Evolutionary conservation across 2,329 filamentous ascomycete species (phyloP).

Genomic region (Fusarium scirpi): DNA sequence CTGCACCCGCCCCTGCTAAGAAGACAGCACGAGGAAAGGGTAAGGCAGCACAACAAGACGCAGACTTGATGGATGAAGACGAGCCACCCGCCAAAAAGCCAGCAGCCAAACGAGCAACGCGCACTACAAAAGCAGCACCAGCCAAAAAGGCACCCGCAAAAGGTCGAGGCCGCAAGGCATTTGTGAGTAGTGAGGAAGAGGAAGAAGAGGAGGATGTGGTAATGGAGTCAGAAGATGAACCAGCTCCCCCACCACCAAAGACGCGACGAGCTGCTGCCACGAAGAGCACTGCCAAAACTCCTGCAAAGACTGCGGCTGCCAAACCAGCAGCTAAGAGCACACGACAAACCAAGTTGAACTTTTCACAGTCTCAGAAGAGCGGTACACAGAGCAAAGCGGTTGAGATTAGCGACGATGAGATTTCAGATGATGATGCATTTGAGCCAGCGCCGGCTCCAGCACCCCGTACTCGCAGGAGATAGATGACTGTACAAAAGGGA

Average conservation of each 20-base stretch:
- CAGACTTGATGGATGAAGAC: slow-evolving; percentile 61
- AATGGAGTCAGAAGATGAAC: slow-evolving; percentile 65
- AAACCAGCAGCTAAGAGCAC: slow-evolving; percentile 38
- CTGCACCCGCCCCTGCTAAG: slow-evolving; percentile 7
- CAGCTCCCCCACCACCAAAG: slow-evolving; percentile 53
- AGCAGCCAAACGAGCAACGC: slow-evolving; percentile 48
- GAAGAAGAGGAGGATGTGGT: slow-evolving; percentile 61
- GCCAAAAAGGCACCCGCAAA: slow-evolving; percentile 60
- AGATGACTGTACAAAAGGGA: neutral
- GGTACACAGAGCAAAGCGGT: slow-evolving; percentile 61
- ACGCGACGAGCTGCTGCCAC: slow-evolving; percentile 41
- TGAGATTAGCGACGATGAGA: slow-evolving; percentile 74
- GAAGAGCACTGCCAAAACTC: slow-evolving; percentile 28
- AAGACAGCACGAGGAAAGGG: slow-evolving; percentile 25
- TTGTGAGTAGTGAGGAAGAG: slow-evolving; percentile 56
- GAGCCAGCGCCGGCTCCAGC: slow-evolving; percentile 61
- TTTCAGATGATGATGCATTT: slow-evolving; percentile 71
- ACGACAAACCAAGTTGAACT: slow-evolving; percentile 52
- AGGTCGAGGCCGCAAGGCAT: slow-evolving; percentile 55
- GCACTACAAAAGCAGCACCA: slow-evolving; percentile 57
- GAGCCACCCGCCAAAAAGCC: slow-evolving; percentile 52
- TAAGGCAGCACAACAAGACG: slow-evolving; percentile 42
- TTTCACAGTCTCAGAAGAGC: slow-evolving; percentile 54
- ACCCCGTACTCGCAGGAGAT: slow-evolving; percentile 51
- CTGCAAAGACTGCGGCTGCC: slow-evolving; percentile 28